Conservation (phyloP, 1,284 basidiomycete species). For the Singerocomus rubriflavus region DNA sequence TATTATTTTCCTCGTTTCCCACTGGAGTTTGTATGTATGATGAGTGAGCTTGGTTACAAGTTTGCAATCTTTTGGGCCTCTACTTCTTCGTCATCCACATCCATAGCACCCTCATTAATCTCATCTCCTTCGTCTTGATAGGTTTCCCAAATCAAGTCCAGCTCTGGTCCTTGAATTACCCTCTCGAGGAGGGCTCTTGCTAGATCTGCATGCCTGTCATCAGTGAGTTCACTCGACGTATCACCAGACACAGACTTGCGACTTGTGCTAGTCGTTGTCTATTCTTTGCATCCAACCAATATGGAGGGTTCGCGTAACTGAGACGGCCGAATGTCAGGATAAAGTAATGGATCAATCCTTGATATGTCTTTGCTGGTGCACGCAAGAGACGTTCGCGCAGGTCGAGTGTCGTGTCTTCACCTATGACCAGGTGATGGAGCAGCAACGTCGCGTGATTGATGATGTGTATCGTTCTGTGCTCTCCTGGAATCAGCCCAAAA, state of each 20-base stretch:
- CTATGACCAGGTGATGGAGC: slow-evolving; percentile 58
- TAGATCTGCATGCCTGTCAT: slow-evolving; percentile 45
- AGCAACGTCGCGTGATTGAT: slow-evolving; percentile 53
- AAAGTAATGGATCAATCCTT: slow-evolving; percentile 72
- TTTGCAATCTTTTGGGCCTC: slow-evolving; percentile 30
- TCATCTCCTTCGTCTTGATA: slow-evolving; percentile 53
- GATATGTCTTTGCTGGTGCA: slow-evolving; percentile 52
- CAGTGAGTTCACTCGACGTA: slow-evolving; percentile 11
- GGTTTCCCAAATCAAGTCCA: slow-evolving; percentile 66
- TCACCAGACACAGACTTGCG: slow-evolving; percentile 44
- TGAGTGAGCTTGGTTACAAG: slow-evolving; percentile 5
- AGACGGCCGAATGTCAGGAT: slow-evolving; percentile 73
- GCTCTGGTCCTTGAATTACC: slow-evolving; percentile 74
- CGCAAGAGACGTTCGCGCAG: slow-evolving; percentile 54
- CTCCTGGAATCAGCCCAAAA: slow-evolving; percentile 7
- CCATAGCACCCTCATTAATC: slow-evolving; percentile 49
- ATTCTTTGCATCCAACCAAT: slow-evolving; percentile 50
- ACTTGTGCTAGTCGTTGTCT: slow-evolving; percentile 47
- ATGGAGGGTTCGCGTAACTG: slow-evolving; percentile 66
- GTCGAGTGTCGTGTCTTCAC: slow-evolving; percentile 42
- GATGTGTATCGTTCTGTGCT: slow-evolving; percentile 45
- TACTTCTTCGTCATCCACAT: slow-evolving; percentile 39
- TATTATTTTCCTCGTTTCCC: not conserved
- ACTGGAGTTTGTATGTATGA: not conserved
- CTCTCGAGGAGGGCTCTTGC: slow-evolving; percentile 67